Evolutionary conservation across 208 protist species (phyloP).

Genomic region (Crithidia expoeki): DNA sequence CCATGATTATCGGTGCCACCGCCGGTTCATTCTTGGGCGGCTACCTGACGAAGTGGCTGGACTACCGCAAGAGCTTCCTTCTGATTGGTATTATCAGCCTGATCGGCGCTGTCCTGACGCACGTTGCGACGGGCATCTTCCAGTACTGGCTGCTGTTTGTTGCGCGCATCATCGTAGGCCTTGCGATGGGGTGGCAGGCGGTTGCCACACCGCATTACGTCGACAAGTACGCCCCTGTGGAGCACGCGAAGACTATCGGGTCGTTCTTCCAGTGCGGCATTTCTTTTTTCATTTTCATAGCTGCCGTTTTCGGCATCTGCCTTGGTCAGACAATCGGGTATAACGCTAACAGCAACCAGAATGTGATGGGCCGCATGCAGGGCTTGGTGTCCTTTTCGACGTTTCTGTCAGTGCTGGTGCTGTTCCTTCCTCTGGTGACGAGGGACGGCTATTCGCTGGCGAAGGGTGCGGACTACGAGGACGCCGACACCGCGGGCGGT

Average conservation of each 20-base stretch:
- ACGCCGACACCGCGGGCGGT: slow-evolving; percentile 8
- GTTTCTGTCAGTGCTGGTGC: slow-evolving; percentile 32
- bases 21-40: slow-evolving; percentile 28
- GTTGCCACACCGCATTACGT: slow-evolving; percentile 38
- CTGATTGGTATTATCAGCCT: slow-evolving; percentile 24
- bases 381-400: slow-evolving; percentile 44
- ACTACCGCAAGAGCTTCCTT: slow-evolving; percentile 34
- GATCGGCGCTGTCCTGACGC: slow-evolving; percentile 26
- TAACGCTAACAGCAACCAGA: slow-evolving; percentile 21
- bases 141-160: slow-evolving; percentile 38
- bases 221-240: slow-evolving; percentile 22
- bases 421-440: slow-evolving; percentile 44
- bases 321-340: slow-evolving; percentile 42
- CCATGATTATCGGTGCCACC: slow-evolving; percentile 37
- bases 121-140: slow-evolving; percentile 33
- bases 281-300: slow-evolving; percentile 56
- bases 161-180: slow-evolving; percentile 36
- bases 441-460: slow-evolving; percentile 21
- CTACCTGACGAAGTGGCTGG: slow-evolving; percentile 20
- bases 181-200: slow-evolving; percentile 33
- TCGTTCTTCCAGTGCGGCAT: slow-evolving; percentile 56
- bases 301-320: slow-evolving; percentile 48
- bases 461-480: slow-evolving; percentile 14
- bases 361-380: slow-evolving; percentile 50
- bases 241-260: slow-evolving; percentile 30